Percentiles rank a stretch among this genome's conserved stretches.
Evolutionary conservation across 2,329 filamentous ascomycete species (phyloP).

Genomic region (Fusarium sp.): DNA sequence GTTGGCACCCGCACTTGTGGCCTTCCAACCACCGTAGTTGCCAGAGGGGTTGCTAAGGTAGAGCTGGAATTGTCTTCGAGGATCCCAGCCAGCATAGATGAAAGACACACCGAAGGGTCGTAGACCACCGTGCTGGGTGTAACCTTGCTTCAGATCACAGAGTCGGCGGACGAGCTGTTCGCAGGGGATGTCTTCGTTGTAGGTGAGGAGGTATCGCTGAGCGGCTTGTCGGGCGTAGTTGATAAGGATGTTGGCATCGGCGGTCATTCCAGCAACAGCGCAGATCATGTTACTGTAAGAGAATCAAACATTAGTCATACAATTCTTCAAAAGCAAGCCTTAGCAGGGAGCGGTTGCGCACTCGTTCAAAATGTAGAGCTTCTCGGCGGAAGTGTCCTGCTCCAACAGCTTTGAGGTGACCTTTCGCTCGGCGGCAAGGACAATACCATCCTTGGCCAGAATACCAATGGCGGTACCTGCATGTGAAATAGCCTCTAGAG

Average conservation of each 20-base stretch:
- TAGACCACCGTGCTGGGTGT: slow-evolving; percentile 98
- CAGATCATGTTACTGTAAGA: slow-evolving; percentile 95
- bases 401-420: slow-evolving; percentile 99
- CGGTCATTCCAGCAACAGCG: slow-evolving; percentile 98
- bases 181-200: slow-evolving; percentile 99
- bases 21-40: slow-evolving; percentile 99
- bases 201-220: slow-evolving; percentile 97
- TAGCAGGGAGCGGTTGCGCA: slow-evolving; percentile 59
- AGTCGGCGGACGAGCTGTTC: slow-evolving; percentile 96
- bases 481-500: slow-evolving; percentile 97
- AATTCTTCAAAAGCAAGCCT: neutral
- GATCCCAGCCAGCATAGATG: slow-evolving; percentile 99
- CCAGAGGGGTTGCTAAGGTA: slow-evolving; percentile 99
- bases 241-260: slow-evolving; percentile 99
- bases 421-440: slow-evolving; percentile 97
- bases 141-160: slow-evolving; percentile 98
- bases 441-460: slow-evolving; percentile 97
- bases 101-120: slow-evolving; percentile 98
- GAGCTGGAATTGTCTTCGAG: slow-evolving; percentile 95
- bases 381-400: slow-evolving; percentile 99
- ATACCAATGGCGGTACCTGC: slow-evolving; percentile 97
- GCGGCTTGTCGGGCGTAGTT: slow-evolving; percentile 98
- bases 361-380: slow-evolving; percentile 99
- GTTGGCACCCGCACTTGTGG: slow-evolving; percentile 96
- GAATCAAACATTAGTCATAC: slow-evolving; percentile 15